Percentiles rank a stretch among this genome's conserved stretches.
Conservation (phyloP, 306 rosid genomes). For the Potentilla sterilis region DNA sequence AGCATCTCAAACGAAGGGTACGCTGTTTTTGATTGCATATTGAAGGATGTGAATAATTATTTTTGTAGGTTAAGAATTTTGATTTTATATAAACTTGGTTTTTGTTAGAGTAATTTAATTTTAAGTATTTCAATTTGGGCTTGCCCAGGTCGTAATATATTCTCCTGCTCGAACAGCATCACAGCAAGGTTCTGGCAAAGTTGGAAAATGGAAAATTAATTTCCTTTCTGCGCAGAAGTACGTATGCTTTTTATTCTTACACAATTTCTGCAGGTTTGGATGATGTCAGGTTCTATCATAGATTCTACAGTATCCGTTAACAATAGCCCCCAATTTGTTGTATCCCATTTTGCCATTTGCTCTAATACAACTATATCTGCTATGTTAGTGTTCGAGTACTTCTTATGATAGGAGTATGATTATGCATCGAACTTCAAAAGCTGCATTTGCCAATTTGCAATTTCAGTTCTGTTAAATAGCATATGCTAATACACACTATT, state of each 20-base stretch:
- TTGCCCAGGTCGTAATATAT: conserved; percentile 31
- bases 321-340: background rate
- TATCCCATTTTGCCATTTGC: background rate
- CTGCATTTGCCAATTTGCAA: background rate
- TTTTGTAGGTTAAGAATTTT: no score
- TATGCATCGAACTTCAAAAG: background rate
- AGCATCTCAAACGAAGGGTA: conserved; percentile 39
- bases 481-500: background rate
- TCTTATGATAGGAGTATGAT: background rate
- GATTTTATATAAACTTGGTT: background rate
- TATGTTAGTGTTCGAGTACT: background rate
- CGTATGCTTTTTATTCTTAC: conserved; percentile 8
- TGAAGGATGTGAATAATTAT: no score
- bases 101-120: background rate
- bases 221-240: conserved; percentile 38
- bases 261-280: conserved; percentile 13
- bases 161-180: conserved; percentile 37
- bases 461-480: background rate
- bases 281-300: background rate
- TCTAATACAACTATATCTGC: background rate
- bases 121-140: background rate
- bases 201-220: conserved; percentile 37
- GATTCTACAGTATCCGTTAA: background rate
- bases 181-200: conserved; percentile 37
- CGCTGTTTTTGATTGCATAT: background rate